Base-by-base conservation (phyloP, 2,329 filamentous ascomycete genomes). In the Claviceps africana region DNA sequence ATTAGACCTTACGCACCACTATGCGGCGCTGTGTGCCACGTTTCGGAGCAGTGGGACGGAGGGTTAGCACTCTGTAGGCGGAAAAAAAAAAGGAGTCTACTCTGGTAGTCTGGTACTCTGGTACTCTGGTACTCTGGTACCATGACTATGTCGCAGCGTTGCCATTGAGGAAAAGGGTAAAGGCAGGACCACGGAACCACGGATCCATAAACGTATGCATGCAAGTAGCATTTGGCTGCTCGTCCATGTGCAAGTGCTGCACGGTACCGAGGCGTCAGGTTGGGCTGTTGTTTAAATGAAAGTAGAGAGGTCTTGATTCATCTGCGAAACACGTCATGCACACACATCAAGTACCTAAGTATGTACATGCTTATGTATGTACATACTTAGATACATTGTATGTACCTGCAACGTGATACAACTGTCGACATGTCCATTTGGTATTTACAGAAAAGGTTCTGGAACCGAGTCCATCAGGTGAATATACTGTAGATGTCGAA, bases 21-120 rank as follows among this genome's bases (percentile, higher is more conserved):
- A 98, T 65, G 93, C 91, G 21, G 88, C 88, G 53, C 74, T 98
- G 37, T 98, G 93, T 66, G 90, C 91, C 21, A 89, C 88, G 0
- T 98, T 98, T 72, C 82, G 89, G 62, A 97, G 90, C 77, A 94
- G 83, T 62, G 93, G 93, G 4, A 95, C 86, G 28, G 90, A 95
- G 61, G 86, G 84, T 61, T 91, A 40, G 48, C 15, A 28, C n/a
- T 37, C 13, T 37, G 35, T 4, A 15, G 7, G 4, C 15, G 17
- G n/a, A 37, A 4, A 13, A 35, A 10, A 10, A 35, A 35, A 4
- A 15, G 5, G 33, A 15, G 10, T 35, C 10, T 4, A 15, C 33
- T 35, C 10, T 35, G 13, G 33, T 35, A 35, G n/a, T n/a, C n/a
- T n/a, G n/a, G n/a, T n/a, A n/a, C n/a, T n/a, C n/a, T n/a, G n/a